Evolutionary conservation across 495 filamentous ascomycete species (phyloP).

Genomic region (Sabuloglossum arenarium): DNA sequence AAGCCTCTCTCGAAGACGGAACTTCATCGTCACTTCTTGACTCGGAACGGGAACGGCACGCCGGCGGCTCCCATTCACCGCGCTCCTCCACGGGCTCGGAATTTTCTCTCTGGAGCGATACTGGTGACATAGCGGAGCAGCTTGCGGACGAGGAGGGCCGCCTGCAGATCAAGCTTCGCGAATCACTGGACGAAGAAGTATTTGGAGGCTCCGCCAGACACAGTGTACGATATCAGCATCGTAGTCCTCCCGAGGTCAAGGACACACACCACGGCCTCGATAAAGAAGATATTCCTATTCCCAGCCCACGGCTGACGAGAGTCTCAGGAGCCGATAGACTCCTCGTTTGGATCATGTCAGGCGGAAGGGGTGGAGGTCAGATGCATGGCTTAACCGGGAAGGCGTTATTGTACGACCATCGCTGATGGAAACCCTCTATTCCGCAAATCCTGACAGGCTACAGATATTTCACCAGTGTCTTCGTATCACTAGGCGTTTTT

Average conservation of each 20-base stretch:
- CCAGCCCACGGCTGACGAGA: constrained; percentile 37
- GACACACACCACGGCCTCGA: constrained; percentile 25
- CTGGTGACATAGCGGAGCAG: constrained; percentile 84
- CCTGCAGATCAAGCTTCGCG: constrained; percentile 38
- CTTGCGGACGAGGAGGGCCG: constrained; percentile 61
- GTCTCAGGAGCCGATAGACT: constrained; percentile 43
- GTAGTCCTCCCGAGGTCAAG: constrained; percentile 12
- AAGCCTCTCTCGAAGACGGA: constrained; percentile 23
- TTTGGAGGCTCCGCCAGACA: constrained; percentile 19
- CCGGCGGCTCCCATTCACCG: constrained; percentile 11
- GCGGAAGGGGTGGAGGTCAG: constrained; percentile 38
- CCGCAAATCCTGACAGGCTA: neutral
- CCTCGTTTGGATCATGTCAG: constrained; percentile 69
- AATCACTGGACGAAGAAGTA: constrained; percentile 37
- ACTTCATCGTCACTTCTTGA: constrained; percentile 11
- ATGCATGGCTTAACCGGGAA: constrained; percentile 89
- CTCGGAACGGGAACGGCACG: constrained; percentile 29
- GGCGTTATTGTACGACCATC: constrained; percentile 56
- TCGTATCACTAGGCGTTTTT: constrained; percentile 94
- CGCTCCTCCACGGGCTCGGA: constrained; percentile 41
- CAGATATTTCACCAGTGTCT: constrained; percentile 94
- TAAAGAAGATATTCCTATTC: constrained; percentile 71
- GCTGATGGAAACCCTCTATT: neutral
- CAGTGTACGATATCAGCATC: constrained; percentile 28
- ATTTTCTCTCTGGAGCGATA: constrained; percentile 74